Conservation (phyloP, 805 yeast species). For the Grigorovia transvaalensis region DNA sequence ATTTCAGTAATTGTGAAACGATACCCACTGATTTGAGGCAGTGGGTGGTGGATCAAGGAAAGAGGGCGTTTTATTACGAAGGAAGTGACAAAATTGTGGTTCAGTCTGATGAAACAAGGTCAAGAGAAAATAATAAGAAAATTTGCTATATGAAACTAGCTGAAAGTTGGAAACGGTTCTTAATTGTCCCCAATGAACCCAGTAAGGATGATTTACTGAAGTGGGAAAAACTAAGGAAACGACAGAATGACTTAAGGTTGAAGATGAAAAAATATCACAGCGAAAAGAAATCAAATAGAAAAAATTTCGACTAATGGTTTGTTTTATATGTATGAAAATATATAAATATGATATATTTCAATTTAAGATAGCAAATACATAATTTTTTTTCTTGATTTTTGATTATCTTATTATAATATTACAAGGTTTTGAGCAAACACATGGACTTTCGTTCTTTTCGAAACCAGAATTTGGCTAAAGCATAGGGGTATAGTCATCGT, state of each 20-base stretch:
- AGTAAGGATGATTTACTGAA: conserved; percentile 36
- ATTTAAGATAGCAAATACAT: not conserved
- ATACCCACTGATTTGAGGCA: conserved; percentile 42
- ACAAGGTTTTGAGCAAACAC: not conserved
- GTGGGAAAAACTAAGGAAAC: conserved; percentile 37
- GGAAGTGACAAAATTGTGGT: conserved; percentile 43
- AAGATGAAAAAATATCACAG: conserved; percentile 30
- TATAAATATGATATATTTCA: too few relatives aligned
- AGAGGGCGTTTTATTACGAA: conserved; percentile 46
- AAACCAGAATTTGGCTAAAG: not conserved
- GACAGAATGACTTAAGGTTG: conserved; percentile 30
- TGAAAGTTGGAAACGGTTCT: not conserved
- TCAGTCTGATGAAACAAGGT: conserved; percentile 50
- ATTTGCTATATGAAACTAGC: conserved; percentile 53
- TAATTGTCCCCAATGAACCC: conserved; percentile 36
- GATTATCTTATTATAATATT: too few relatives aligned
- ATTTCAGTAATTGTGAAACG: conserved; percentile 45
- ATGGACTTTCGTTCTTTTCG: not conserved
- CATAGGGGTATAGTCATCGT: conserved; percentile 15
- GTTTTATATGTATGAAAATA: not conserved
- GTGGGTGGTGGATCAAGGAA: conserved; percentile 1
- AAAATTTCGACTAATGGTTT: not conserved
- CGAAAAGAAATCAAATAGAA: conserved; percentile 25
- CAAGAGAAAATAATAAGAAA: conserved; percentile 45
- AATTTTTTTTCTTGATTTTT: too few relatives aligned